Conservation (phyloP, 768 basidiomycete genomes). For the Chalciporus chontae region DNA sequence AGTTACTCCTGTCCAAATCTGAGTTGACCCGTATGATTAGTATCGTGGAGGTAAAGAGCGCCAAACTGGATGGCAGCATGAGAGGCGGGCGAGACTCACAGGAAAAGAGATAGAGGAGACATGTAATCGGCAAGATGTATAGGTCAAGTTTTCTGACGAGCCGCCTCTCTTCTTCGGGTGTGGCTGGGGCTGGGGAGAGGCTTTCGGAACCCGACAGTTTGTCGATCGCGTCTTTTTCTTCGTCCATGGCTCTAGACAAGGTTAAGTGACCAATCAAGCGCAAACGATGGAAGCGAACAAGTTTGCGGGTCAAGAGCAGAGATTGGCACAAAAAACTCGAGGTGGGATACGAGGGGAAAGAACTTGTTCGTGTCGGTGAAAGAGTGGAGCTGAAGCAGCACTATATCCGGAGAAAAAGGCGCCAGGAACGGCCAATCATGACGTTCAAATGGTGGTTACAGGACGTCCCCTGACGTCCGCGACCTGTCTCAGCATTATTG, state of each 20-base stretch:
- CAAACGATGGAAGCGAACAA: background rate
- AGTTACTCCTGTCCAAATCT: constrained; percentile 69
- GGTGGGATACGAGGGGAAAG: background rate
- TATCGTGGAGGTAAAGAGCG: background rate
- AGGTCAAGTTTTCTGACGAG: constrained; percentile 38
- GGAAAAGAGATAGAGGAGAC: constrained; percentile 70
- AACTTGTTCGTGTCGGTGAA: background rate
- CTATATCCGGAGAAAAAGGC: too few relatives aligned
- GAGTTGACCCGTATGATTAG: background rate
- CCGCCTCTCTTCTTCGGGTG: constrained; percentile 32
- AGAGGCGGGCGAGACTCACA: constrained; percentile 42
- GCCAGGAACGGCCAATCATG: too few relatives aligned
- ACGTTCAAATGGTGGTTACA: too few relatives aligned
- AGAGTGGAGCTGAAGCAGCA: too few relatives aligned
- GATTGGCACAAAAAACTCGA: too few relatives aligned
- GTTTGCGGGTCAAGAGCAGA: background rate
- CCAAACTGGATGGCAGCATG: background rate
- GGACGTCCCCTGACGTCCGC: too few relatives aligned
- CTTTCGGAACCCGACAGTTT: background rate
- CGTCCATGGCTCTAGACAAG: constrained; percentile 7
- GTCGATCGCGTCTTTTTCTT: constrained; percentile 12
- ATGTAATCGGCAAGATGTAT: constrained; percentile 49
- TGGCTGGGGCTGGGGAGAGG: constrained; percentile 15
- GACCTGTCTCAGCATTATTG: too few relatives aligned
- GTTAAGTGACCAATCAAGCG: too few relatives aligned